Evolutionary conservation across 805 yeast species (phyloP).

Genomic region (Starmerella powellii): DNA sequence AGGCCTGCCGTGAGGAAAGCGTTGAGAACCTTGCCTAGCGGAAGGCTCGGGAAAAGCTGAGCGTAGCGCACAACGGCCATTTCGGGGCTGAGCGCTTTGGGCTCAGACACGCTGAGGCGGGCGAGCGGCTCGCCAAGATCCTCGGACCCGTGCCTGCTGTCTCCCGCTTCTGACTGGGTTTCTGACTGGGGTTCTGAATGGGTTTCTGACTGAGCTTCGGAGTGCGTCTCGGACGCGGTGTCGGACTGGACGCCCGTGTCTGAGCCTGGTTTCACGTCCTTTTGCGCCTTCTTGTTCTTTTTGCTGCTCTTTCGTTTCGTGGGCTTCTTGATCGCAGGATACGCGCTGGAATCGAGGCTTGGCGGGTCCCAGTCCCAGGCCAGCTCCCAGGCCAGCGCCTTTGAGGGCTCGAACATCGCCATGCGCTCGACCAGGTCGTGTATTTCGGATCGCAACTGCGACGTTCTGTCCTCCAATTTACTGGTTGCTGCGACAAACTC

Average conservation of each 20-base stretch:
- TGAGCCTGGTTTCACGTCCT: too few species aligned
- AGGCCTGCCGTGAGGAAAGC: background rate
- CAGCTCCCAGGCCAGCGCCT: conserved; percentile 37
- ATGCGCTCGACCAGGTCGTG: conserved; percentile 54
- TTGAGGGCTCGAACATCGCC: conserved; percentile 53
- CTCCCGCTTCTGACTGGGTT: background rate
- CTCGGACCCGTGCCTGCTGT: background rate
- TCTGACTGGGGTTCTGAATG: background rate
- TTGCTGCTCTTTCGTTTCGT: background rate
- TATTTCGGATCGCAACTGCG: conserved; percentile 33
- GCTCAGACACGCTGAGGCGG: background rate
- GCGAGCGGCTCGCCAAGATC: background rate
- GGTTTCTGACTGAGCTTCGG: too few species aligned
- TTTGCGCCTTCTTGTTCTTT: background rate
- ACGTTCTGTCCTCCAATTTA: background rate
- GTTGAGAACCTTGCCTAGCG: background rate
- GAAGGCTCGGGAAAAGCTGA: background rate
- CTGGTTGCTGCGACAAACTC: conserved; percentile 32
- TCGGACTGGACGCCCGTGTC: too few species aligned
- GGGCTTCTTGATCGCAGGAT: background rate
- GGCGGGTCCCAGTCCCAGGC: conserved; percentile 46
- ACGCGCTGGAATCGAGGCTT: conserved; percentile 35
- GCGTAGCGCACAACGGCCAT: background rate
- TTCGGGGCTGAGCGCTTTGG: background rate
- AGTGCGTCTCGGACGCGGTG: too few species aligned